These are phyloP conservation scores for Ettlia oleoabundans DNA, from an alignment of 139 green algal genomes.

Conservation along the genomic window DNA sequence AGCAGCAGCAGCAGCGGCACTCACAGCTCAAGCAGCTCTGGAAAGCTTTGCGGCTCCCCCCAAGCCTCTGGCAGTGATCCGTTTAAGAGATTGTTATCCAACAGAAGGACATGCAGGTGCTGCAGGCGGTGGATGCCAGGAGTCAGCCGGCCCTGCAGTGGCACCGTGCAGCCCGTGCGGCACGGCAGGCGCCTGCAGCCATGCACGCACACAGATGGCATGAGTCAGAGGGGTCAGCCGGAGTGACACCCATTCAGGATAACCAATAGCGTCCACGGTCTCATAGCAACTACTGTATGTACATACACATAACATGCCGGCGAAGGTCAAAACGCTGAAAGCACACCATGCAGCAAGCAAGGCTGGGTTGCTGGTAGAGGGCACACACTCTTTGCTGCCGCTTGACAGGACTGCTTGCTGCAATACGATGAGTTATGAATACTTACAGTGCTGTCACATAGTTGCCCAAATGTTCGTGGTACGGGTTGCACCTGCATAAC, in stretches of 20 bases:
- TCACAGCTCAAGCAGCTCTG: conserved; percentile 29
- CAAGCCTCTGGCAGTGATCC: conserved; percentile 6
- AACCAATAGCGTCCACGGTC: no score
- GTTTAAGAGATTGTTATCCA: neutral
- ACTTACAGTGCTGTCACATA: conserved; percentile 22
- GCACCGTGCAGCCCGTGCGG: conserved; percentile 1
- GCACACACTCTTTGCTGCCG: no score
- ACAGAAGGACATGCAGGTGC: conserved; percentile 3
- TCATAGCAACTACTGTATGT: no score
- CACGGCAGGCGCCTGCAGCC: conserved; percentile 9
- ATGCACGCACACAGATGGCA: neutral
- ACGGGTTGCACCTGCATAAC: neutral
- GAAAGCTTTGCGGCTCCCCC: conserved; percentile 12
- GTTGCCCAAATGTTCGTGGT: conserved; percentile 15
- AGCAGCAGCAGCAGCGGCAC: neutral
- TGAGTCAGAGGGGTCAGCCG: no score
- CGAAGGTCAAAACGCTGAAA: no score
- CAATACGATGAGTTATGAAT: no score
- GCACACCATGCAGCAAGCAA: no score
- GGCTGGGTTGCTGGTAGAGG: no score
- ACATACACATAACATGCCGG: no score
- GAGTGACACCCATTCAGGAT: no score
- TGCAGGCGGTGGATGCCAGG: conserved; percentile 10
- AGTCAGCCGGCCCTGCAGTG: neutral
- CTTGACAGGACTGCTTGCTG: no score